phyloP scores from a whole-genome alignment of 371 early-diverging fungal genomes.

The Mucor irregularis region DNA sequence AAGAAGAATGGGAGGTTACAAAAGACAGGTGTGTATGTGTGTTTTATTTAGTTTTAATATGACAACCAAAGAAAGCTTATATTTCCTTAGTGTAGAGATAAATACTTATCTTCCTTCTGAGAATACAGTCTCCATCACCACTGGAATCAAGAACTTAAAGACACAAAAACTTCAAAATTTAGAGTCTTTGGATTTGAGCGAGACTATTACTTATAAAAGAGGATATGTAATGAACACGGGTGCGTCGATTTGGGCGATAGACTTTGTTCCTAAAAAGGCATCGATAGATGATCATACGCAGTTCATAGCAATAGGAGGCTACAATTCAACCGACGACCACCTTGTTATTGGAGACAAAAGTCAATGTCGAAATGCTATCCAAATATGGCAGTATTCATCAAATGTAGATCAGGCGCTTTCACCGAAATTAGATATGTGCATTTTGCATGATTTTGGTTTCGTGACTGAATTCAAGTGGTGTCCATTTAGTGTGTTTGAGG shows the following conservation, averaged over 20 bases:
- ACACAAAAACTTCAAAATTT: slow-evolving; percentile 6
- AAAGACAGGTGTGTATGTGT: slow-evolving; percentile 7
- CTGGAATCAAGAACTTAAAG: slow-evolving; percentile 17
- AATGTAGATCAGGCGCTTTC: neutral
- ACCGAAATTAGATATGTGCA: slow-evolving; percentile 51
- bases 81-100: slow-evolving; percentile 11
- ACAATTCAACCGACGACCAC: slow-evolving; percentile 44
- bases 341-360: slow-evolving; percentile 29
- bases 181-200: slow-evolving; percentile 13
- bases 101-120: slow-evolving; percentile 17
- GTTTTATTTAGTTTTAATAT: too few relatives aligned
- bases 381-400: slow-evolving; percentile 50
- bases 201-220: slow-evolving; percentile 18
- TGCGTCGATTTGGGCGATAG: slow-evolving; percentile 65
- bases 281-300: slow-evolving; percentile 32
- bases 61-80: neutral
- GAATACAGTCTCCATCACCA: slow-evolving; percentile 6
- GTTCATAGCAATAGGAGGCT: slow-evolving; percentile 67
- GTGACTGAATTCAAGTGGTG: slow-evolving; percentile 62
- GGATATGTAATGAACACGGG: slow-evolving; percentile 57
- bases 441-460: slow-evolving; percentile 61
- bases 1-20: slow-evolving; percentile 13
- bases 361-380: slow-evolving; percentile 40
- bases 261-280: slow-evolving; percentile 55
- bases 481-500: slow-evolving; percentile 48